Conservation (phyloP, 768 basidiomycete genomes). For the Phanerodontia chrysosporium region DNA sequence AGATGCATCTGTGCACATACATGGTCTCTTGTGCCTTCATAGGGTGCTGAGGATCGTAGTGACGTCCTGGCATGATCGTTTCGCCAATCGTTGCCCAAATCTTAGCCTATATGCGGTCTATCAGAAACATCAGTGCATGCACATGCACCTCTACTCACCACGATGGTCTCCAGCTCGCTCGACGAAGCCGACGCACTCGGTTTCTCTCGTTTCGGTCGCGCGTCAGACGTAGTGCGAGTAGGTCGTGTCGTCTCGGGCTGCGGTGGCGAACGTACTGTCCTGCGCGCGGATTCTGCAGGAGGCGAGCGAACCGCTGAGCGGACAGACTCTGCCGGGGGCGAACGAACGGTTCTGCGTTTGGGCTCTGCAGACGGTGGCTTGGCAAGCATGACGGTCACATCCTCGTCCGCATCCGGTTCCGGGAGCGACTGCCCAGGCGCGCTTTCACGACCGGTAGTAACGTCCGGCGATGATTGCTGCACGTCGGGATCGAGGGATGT, state of each 20-base stretch:
- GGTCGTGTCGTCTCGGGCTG: background rate
- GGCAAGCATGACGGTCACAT: constrained; percentile 28
- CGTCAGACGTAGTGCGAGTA: background rate
- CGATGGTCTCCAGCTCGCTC: constrained; percentile 58
- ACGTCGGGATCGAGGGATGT: background rate
- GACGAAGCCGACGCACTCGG: constrained; percentile 57
- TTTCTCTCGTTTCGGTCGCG: constrained; percentile 26
- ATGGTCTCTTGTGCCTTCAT: constrained; percentile 58
- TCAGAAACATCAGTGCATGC: background rate
- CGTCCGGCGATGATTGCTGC: background rate
- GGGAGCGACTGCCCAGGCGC: background rate
- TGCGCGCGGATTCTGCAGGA: constrained; percentile 20
- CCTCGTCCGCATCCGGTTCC: constrained; percentile 24
- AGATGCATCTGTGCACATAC: constrained; percentile 33
- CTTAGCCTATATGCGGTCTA: constrained; percentile 41
- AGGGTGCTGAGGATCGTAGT: constrained; percentile 37
- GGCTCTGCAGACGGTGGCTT: constrained; percentile 5
- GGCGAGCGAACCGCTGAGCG: background rate
- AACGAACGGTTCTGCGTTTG: background rate
- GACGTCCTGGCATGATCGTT: constrained; percentile 53
- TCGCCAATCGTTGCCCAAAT: constrained; percentile 69
- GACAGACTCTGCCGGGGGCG: constrained; percentile 22
- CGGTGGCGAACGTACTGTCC: background rate
- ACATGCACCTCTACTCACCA: constrained; percentile 37
- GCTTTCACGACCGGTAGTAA: constrained; percentile 9